phyloP scores from a whole-genome alignment of 768 basidiomycete species.

The Mycena capillaripes region DNA sequence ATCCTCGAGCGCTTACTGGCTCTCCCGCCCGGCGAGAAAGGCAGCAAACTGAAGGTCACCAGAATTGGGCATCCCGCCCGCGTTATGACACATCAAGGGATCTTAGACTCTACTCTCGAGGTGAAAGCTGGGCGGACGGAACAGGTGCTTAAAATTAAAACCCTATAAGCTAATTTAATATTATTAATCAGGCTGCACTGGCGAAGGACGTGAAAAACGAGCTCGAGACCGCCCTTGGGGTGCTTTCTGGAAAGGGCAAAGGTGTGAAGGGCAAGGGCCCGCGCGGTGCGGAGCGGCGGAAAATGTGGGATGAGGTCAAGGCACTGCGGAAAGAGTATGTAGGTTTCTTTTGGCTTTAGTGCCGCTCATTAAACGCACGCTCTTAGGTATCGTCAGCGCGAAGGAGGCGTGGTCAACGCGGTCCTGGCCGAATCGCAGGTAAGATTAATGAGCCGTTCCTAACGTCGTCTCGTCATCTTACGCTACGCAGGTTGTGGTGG shows the following conservation, averaged over 20 bases:
- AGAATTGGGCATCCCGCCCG: conserved; percentile 97
- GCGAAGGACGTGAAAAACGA: conserved; percentile 93
- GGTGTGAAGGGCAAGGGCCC: conserved; percentile 80
- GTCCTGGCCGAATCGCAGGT: conserved; percentile 88
- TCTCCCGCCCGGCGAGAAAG: conserved; percentile 65
- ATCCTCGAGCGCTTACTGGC: conserved; percentile 88
- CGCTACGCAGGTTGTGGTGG: conserved; percentile 80
- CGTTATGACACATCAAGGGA: conserved; percentile 79
- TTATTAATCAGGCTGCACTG: conserved; percentile 71
- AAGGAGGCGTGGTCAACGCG: conserved; percentile 85
- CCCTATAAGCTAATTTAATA: neutral
- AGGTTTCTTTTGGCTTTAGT: conserved; percentile 41
- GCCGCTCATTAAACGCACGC: conserved; percentile 2
- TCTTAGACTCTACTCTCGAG: conserved; percentile 80
- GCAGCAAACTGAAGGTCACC: conserved; percentile 73
- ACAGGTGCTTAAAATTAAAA: conserved; percentile 53
- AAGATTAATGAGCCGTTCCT: conserved; percentile 15
- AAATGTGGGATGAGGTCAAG: conserved; percentile 89
- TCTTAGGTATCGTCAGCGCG: conserved; percentile 87
- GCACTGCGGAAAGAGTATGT: conserved; percentile 94
- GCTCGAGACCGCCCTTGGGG: conserved; percentile 75
- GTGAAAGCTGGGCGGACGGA: conserved; percentile 81
- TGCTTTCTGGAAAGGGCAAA: conserved; percentile 81
- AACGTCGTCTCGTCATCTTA: neutral
- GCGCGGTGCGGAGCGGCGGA: conserved; percentile 80